These are phyloP conservation scores for Trichophyton rubrum DNA, from an alignment of 2,329 filamentous ascomycete genomes.

Conservation along the genomic window DNA sequence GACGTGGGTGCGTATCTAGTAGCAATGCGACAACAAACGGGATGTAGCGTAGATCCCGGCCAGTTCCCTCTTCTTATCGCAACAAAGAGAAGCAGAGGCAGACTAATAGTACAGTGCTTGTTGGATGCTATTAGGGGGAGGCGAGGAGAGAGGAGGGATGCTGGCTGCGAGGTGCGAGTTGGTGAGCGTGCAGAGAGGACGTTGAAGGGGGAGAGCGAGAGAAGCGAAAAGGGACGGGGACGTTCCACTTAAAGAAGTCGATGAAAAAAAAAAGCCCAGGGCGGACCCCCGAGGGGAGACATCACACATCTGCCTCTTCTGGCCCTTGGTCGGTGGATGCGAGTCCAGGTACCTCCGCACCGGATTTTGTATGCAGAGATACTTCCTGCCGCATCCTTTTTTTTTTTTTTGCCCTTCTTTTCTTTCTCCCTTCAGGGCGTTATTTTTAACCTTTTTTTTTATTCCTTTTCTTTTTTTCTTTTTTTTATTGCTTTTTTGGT, in stretches of 20 bases:
- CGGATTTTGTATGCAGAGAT: background rate
- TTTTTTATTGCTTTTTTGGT: background rate
- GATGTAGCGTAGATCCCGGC: background rate
- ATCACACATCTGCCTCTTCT: background rate
- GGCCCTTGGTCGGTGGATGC: background rate
- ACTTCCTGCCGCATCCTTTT: background rate
- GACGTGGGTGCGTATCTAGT: background rate
- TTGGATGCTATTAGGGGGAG: background rate
- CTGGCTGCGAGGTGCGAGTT: background rate
- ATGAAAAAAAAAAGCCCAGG: background rate
- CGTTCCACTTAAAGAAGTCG: constrained; percentile 3
- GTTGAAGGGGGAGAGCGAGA: background rate
- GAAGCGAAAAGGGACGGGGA: constrained; percentile 3
- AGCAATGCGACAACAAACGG: background rate
- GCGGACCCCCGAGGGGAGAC: background rate
- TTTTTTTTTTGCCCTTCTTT: background rate
- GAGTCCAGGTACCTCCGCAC: background rate
- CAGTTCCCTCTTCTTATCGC: background rate
- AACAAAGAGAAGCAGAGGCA: background rate
- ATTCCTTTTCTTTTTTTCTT: background rate
- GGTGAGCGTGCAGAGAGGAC: background rate
- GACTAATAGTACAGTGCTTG: background rate
- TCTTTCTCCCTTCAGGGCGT: background rate
- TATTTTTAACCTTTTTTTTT: constrained; percentile 3
- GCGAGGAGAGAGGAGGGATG: background rate